Percentiles rank a stretch among this genome's conserved stretches.
These are phyloP conservation scores for Fusarium sp. DNA, from an alignment of 2,329 filamentous ascomycete species.

Conservation along the genomic window DNA sequence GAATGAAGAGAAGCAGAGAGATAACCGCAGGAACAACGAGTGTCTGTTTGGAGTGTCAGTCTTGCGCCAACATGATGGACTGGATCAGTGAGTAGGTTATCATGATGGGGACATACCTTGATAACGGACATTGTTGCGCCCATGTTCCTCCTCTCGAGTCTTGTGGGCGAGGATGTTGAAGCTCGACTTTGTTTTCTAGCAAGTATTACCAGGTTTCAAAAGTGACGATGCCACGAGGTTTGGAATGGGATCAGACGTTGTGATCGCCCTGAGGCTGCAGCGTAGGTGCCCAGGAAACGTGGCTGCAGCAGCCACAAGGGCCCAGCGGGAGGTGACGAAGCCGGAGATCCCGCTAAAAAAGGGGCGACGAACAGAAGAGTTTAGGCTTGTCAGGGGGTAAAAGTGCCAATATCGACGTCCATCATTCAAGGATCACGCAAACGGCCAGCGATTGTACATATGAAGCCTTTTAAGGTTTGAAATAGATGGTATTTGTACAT, in stretches of 20 bases:
- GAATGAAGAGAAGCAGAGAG: conserved; percentile 75
- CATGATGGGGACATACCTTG: conserved; percentile 49
- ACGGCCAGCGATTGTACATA: not conserved
- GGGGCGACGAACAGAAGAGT: conserved; percentile 23
- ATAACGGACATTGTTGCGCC: conserved; percentile 52
- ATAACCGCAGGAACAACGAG: conserved; percentile 78
- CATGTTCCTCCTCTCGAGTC: conserved; percentile 44
- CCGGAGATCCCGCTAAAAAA: conserved; percentile 41
- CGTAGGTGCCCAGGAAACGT: conserved; percentile 27
- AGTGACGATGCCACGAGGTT: conserved; percentile 21
- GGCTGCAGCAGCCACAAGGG: conserved; percentile 32
- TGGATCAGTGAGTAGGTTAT: conserved; percentile 1
- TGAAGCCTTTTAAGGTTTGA: not conserved
- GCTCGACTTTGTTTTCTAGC: conserved; percentile 1
- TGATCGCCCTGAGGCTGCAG: conserved; percentile 25
- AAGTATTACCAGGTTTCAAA: not conserved
- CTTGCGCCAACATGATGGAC: not conserved
- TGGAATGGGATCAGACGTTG: conserved; percentile 17
- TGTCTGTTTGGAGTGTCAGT: conserved; percentile 63
- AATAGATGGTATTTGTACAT: no score
- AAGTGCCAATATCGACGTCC: conserved; percentile 25
- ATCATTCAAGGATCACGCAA: not conserved
- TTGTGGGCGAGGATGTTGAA: not conserved
- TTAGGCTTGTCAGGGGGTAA: conserved; percentile 26
- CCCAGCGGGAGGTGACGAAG: conserved; percentile 31